Conservation (phyloP, 345 rosid species). For the Jatropha curcas region DNA sequence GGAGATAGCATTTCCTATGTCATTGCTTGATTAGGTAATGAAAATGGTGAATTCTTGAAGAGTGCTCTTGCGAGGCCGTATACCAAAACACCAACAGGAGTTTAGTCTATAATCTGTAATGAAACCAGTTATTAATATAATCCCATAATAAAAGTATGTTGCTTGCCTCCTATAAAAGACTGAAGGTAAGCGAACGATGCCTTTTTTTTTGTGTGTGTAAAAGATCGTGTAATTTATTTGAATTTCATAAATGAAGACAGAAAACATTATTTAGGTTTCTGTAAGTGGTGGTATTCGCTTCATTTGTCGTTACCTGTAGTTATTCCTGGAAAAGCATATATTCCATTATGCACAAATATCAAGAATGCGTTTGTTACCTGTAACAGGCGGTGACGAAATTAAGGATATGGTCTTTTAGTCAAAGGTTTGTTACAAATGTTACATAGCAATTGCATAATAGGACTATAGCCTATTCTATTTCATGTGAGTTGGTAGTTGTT, state of each 20-base stretch:
- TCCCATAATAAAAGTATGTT: background rate
- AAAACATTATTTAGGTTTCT: background rate
- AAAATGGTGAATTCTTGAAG: constrained; percentile 11
- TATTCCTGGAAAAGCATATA: no score
- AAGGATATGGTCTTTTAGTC: no score
- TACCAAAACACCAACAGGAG: background rate
- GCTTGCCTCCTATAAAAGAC: background rate
- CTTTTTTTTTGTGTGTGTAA: background rate
- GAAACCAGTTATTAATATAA: background rate
- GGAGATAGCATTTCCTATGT: background rate
- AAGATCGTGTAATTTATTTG: background rate
- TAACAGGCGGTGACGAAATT: no score
- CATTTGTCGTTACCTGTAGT: no score
- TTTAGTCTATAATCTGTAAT: background rate
- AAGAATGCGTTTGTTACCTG: no score
- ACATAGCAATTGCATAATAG: no score
- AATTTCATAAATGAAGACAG: background rate
- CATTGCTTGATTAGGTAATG: constrained; percentile 4
- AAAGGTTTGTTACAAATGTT: no score
- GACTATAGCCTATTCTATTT: no score
- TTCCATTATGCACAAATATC: background rate
- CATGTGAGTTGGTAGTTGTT: no score
- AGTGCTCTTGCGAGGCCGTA: background rate
- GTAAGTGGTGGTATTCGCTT: no score
- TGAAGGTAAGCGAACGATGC: background rate